Conservation (phyloP, 768 basidiomycete species). For the Hericium erinaceus region DNA sequence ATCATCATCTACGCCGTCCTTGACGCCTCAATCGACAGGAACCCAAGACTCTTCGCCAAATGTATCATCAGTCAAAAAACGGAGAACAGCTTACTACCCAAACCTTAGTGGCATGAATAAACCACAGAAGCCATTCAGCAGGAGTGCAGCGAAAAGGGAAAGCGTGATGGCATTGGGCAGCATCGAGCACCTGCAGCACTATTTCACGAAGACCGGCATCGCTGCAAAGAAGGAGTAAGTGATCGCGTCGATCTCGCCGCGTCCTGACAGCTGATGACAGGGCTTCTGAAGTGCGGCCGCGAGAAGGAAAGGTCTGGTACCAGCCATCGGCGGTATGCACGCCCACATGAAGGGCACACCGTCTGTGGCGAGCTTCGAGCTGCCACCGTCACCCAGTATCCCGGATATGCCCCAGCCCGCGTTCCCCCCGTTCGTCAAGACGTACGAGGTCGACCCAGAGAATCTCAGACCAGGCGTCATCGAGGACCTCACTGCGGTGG, state of each 20-base stretch:
- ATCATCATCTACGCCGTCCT: conserved; percentile 40
- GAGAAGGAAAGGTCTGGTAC: conserved; percentile 52
- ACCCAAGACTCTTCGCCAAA: conserved; percentile 26
- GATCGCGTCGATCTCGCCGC: background rate
- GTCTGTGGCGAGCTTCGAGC: conserved; percentile 40
- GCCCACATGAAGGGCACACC: conserved; percentile 22
- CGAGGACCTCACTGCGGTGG: conserved; percentile 58
- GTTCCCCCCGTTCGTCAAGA: conserved; percentile 50
- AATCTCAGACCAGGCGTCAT: conserved; percentile 69
- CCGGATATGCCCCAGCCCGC: conserved; percentile 36
- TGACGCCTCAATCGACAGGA: conserved; percentile 57
- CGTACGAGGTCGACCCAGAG: conserved; percentile 67
- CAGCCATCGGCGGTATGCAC: conserved; percentile 57
- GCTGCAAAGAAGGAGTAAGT: conserved; percentile 64
- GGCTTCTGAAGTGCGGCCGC: conserved; percentile 36
- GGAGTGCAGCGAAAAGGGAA: conserved; percentile 87
- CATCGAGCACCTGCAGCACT: conserved; percentile 92
- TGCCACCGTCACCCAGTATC: conserved; percentile 61
- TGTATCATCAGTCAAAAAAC: conserved; percentile 36
- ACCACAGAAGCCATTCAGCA: conserved; percentile 75
- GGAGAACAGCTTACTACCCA: conserved; percentile 73
- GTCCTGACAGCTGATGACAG: conserved; percentile 2
- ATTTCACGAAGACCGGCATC: conserved; percentile 85
- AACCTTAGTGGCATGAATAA: conserved; percentile 64
- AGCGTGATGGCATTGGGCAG: conserved; percentile 93